These are phyloP conservation scores for Prunus davidiana DNA, from an alignment of 306 rosid species.

Conservation along the genomic window DNA sequence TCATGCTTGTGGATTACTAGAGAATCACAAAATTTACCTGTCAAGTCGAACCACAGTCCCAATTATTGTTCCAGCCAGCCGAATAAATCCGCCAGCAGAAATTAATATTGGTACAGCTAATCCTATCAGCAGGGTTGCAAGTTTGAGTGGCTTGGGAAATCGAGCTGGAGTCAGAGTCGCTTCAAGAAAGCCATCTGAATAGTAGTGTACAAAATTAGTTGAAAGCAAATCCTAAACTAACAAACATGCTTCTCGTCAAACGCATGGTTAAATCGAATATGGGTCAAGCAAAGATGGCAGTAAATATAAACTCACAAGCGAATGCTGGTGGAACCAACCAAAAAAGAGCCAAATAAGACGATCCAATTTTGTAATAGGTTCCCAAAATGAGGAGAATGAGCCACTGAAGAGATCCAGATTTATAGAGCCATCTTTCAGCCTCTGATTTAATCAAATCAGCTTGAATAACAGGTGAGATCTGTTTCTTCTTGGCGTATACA, in stretches of 20 bases:
- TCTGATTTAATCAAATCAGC: slow-evolving; percentile 63
- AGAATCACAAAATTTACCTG: slow-evolving; percentile 45
- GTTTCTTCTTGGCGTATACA: slow-evolving; percentile 50
- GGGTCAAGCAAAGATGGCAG: slow-evolving; percentile 23
- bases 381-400: slow-evolving; percentile 78
- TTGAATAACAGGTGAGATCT: slow-evolving; percentile 43
- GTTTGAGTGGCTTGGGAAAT: slow-evolving; percentile 87
- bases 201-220: slow-evolving; percentile 19
- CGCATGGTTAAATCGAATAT: slow-evolving; percentile 19
- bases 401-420: slow-evolving; percentile 95
- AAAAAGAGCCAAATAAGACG: slow-evolving; percentile 88
- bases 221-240: not conserved
- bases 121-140: slow-evolving; percentile 75
- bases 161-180: slow-evolving; percentile 80
- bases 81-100: slow-evolving; percentile 75
- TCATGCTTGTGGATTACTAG: not conserved
- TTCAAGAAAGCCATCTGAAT: slow-evolving; percentile 89
- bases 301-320: slow-evolving; percentile 58
- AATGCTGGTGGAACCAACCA: slow-evolving; percentile 95
- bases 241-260: not conserved
- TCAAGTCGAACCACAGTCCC: slow-evolving; percentile 82
- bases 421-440: slow-evolving; percentile 98
- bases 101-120: slow-evolving; percentile 63
- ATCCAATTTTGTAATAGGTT: slow-evolving; percentile 70
- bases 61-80: slow-evolving; percentile 54